A percentile compares a stretch with the other conserved stretches of the same genome.
Conservation (phyloP, 768 basidiomycete genomes). For the Cystobasidium onofrii region DNA sequence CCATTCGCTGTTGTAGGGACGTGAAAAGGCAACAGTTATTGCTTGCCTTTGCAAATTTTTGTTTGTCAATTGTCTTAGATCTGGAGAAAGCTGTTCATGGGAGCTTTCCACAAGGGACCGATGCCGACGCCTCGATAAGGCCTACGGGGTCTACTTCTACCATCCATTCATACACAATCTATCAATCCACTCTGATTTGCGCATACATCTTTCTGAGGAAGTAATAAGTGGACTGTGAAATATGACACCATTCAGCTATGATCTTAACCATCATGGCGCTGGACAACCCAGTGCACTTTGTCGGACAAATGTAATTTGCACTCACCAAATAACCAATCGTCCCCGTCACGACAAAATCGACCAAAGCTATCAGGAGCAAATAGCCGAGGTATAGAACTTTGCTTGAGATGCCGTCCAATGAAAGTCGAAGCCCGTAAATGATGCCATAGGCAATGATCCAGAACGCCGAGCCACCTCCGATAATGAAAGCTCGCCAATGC, state of each 20-base stretch:
- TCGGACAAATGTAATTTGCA: not conserved
- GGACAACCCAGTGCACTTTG: no score
- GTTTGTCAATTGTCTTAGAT: no score
- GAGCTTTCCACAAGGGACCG: no score
- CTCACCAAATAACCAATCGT: constrained; percentile 66
- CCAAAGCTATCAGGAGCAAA: constrained; percentile 67
- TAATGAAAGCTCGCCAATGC: constrained; percentile 93
- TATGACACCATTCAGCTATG: not conserved
- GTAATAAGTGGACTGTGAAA: constrained; percentile 18
- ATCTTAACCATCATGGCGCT: no score
- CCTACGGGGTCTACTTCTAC: not conserved
- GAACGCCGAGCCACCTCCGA: constrained; percentile 82
- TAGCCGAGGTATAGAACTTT: constrained; percentile 83
- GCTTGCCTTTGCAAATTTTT: no score
- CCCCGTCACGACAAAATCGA: constrained; percentile 71
- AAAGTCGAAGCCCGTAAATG: constrained; percentile 57
- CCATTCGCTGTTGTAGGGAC: no score
- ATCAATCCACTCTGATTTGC: constrained; percentile 31
- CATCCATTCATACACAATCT: not conserved
- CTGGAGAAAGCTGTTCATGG: no score
- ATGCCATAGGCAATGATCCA: constrained; percentile 79
- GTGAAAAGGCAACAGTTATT: no score
- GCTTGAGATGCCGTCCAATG: constrained; percentile 70
- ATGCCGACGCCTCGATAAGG: not conserved
- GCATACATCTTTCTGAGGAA: constrained; percentile 30